These are phyloP conservation scores for Gynochthodes officinalis DNA, from an alignment of 257 asterid genomes.

Conservation along the genomic window DNA sequence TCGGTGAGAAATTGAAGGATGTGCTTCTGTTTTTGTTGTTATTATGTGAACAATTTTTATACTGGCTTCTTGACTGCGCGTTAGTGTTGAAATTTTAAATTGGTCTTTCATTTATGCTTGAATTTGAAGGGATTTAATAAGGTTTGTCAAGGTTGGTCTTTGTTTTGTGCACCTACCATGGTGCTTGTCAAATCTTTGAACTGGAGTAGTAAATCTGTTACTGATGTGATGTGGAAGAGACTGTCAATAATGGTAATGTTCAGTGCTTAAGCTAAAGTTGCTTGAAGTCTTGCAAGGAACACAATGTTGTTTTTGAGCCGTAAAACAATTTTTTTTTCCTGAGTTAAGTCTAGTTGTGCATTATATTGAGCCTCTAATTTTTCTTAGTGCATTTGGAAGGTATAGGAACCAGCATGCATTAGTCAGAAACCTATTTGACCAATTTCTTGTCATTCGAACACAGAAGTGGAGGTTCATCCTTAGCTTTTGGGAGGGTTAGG, in stretches of 20 bases:
- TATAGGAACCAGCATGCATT: neutral
- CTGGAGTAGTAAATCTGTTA: no score
- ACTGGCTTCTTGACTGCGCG: no score
- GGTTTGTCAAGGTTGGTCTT: no score
- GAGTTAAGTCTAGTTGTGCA: neutral
- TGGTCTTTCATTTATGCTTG: no score
- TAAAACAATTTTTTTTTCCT: neutral
- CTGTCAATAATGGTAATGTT: neutral
- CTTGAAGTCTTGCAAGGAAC: neutral
- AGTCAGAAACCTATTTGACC: neutral
- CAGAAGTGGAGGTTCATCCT: neutral
- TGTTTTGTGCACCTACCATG: no score
- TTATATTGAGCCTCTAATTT: neutral
- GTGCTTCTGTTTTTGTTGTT: neutral
- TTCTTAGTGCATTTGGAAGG: neutral
- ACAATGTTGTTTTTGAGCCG: neutral
- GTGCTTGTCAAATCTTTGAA: no score
- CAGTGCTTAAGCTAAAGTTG: neutral
- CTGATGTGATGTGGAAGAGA: neutral
- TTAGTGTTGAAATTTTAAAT: no score
- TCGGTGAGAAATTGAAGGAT: neutral
- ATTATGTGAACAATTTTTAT: neutral
- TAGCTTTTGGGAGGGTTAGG: neutral
- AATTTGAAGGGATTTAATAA: no score
- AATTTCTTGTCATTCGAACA: neutral